Evolutionary conservation across 2,329 filamentous ascomycete genomes (phyloP), one percentile per base, ranked within the genome.

Genomic region (Didymella lethalis): DNA sequence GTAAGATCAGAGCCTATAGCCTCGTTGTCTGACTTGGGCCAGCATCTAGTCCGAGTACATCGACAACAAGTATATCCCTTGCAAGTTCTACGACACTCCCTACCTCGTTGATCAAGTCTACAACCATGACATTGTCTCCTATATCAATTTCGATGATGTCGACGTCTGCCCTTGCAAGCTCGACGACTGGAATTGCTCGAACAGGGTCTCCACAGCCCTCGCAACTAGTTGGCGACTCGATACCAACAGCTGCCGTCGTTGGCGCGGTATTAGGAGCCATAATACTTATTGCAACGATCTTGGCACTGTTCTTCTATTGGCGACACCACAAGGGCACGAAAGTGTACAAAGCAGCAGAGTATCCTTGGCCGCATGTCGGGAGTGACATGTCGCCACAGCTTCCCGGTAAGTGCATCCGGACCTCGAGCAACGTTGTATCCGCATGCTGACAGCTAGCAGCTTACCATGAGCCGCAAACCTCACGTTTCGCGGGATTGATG

Each of bases 321-420:
- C 59, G 59, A 11, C 59, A 63, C 16, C 61, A 53, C 45, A 64
- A 45, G 36, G 52, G 50, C 2, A 60, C 46, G 14, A 73, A 69
- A 10, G 57, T 68, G 14, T 66, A 67, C 49, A 64, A 62, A 51
- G 61, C 63, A 38, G 65, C 69, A 36, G 59, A 59, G 12, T 68
- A 70, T 46, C 67, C 67, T 7, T 70, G 71, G 1, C 64, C 66
- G 12, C 63, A 67, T 14, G 54, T 64, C 20, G 61, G 61, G 11
- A 63, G 50, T n/a, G 68, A 74, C 43, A 71, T 75, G 68, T 71
- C 64, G 31, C 61, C 63, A 29, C 64, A 68, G 10, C 58, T 70
- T n/a, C 41, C 45, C 28, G 52, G 69, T 66, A 53, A 48, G 68
- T 61, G 43, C 56, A 36, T 40, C 25, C 41, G 36, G 10, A 26